Percentiles rank a stretch among this genome's conserved stretches.
These are phyloP conservation scores for Stipa capillata DNA, from an alignment of 176 grass and related monocot species.

Conservation along the genomic window DNA sequence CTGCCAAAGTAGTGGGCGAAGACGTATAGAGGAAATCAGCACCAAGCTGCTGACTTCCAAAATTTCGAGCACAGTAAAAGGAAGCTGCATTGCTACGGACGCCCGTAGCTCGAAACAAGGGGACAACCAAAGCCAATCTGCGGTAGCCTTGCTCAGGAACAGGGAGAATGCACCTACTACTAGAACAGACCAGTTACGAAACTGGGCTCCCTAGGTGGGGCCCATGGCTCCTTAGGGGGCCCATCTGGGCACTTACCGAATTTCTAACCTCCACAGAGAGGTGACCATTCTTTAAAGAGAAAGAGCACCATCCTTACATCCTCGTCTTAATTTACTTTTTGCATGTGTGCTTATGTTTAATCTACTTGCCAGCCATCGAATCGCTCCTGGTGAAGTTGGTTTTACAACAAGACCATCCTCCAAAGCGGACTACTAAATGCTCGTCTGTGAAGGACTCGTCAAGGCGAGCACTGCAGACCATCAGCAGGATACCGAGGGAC, in stretches of 20 bases:
- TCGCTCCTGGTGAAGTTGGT: too few species aligned
- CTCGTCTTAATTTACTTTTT: too few species aligned
- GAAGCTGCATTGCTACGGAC: neutral
- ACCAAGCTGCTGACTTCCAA: slow-evolving; percentile 20
- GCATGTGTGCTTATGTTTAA: too few species aligned
- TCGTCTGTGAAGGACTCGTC: neutral
- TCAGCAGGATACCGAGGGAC: neutral
- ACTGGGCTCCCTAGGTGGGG: too few species aligned
- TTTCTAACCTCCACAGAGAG: too few species aligned
- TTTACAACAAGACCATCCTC: too few species aligned
- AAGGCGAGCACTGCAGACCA: slow-evolving; percentile 18
- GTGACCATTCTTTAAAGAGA: too few species aligned
- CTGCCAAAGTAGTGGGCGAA: neutral
- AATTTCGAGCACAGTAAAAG: slow-evolving; percentile 28
- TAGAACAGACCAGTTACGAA: too few species aligned
- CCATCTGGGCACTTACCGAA: too few species aligned
- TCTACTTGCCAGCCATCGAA: too few species aligned
- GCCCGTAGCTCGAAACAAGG: neutral
- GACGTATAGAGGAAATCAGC: slow-evolving; percentile 4
- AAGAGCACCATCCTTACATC: too few species aligned
- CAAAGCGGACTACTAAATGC: neutral
- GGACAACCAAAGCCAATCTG: neutral
- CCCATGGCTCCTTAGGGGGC: too few species aligned
- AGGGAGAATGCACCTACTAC: slow-evolving; percentile 8
- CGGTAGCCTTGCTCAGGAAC: neutral